Evolutionary conservation across 371 early-diverging fungal species (phyloP).

Genomic region (Entomophthora muscae): DNA sequence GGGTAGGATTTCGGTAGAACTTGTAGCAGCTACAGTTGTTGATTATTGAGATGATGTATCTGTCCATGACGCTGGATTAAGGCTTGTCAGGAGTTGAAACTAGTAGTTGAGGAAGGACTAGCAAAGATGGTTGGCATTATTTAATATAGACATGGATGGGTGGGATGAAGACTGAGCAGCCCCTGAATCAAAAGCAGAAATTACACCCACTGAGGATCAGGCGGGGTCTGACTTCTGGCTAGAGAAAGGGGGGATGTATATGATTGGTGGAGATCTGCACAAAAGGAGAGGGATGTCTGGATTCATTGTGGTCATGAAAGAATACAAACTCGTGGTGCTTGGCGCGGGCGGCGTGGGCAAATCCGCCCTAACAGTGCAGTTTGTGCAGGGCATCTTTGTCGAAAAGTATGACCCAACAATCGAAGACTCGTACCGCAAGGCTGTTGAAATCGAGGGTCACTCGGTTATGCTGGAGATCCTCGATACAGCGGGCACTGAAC

Average conservation of each 20-base stretch:
- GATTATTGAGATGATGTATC: no score
- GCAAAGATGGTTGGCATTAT: no score
- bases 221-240: background rate
- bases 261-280: background rate
- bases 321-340: slow-evolving; percentile 76
- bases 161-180: background rate
- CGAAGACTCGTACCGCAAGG: slow-evolving; percentile 78
- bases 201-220: background rate
- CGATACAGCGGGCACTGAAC: slow-evolving; percentile 78
- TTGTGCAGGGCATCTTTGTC: slow-evolving; percentile 77
- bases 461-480: slow-evolving; percentile 80
- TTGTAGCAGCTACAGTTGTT: no score
- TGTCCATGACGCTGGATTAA: no score
- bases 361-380: slow-evolving; percentile 82
- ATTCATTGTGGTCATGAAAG: slow-evolving; percentile 23
- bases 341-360: slow-evolving; percentile 85
- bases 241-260: background rate
- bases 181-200: background rate
- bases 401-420: slow-evolving; percentile 85
- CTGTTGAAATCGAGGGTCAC: slow-evolving; percentile 67
- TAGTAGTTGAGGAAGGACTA: no score
- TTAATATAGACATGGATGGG: no score
- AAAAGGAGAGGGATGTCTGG: background rate
- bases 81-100: no score
- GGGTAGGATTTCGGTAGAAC: no score